A percentile compares a stretch with the other conserved stretches of the same genome.
Evolutionary conservation across 257 asterid genomes (phyloP).

Genomic region (Nyctanthes arbortristis): DNA sequence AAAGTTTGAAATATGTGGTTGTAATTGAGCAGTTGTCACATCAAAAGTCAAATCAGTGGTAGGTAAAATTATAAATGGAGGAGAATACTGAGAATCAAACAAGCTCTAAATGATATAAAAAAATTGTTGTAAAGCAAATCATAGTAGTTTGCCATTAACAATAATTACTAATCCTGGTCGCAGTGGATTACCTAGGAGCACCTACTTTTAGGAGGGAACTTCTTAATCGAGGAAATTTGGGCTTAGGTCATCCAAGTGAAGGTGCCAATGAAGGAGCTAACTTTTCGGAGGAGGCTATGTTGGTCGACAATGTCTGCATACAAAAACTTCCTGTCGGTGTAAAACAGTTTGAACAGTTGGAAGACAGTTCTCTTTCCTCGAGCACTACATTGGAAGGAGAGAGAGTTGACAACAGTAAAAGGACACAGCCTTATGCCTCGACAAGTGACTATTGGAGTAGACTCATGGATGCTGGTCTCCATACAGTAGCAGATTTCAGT

Average conservation of each 20-base stretch:
- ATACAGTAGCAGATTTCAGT: constrained; percentile 30
- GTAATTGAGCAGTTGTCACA: too few relatives aligned
- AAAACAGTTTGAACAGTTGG: constrained; percentile 47
- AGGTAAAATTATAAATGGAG: too few relatives aligned
- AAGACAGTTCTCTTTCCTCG: constrained; percentile 40
- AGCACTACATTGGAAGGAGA: constrained; percentile 37
- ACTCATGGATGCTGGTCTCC: constrained; percentile 37
- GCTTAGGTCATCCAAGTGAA: constrained; percentile 48
- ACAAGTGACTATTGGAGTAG: constrained; percentile 44
- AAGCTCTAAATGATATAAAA: constrained; percentile 12
- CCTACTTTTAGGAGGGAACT: constrained; percentile 53
- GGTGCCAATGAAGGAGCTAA: constrained; percentile 39
- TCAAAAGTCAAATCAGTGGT: too few relatives aligned
- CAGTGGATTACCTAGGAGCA: constrained; percentile 46
- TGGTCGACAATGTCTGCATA: constrained; percentile 52
- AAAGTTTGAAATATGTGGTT: too few relatives aligned
- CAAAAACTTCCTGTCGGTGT: constrained; percentile 91
- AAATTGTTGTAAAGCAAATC: not conserved
- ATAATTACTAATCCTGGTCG: constrained; percentile 18
- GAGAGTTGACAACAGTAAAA: constrained; percentile 41
- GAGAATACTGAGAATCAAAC: too few relatives aligned
- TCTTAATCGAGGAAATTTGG: constrained; percentile 52
- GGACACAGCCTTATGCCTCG: constrained; percentile 36
- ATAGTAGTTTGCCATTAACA: constrained; percentile 9
- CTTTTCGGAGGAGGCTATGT: constrained; percentile 40